Evolutionary conservation across 805 yeast genomes (phyloP), one percentile per base, ranked within the genome.

Genomic region (Kodamaea jinghongensis): DNA sequence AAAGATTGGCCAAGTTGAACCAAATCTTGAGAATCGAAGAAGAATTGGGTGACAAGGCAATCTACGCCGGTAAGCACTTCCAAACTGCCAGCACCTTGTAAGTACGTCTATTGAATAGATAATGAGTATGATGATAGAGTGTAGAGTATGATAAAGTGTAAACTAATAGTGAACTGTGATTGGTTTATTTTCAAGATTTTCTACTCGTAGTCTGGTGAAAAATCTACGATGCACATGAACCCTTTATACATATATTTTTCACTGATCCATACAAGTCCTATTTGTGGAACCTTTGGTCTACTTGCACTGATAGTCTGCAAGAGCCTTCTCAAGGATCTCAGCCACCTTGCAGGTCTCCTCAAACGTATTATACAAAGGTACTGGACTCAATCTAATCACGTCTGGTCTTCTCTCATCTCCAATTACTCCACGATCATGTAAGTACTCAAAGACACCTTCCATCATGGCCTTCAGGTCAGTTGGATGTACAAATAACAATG

Each of bases 1-100:
- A 91, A 81, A 91, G 99, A 84, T 84, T 93, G 73, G 98, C 98
- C 70, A 91, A 91, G 79, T 83, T 85, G 72, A 91, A 91, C 90
- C 96, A 91, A 81, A 83, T 91, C 72, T 81, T 91, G 71, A 87
- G 98, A 78, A 91, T 91, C 63, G 98, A 93, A 81, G 96, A 91
- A 79, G 95, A 86, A 78, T 85, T 91, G 66, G 98, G 97, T 67
- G 90, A 80, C 84, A 88, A 89, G 81, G 97, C 97, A 53, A 63
- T 90, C 70, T 91, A 79, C 78, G 96, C 98, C 52, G 97, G 98
- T 70, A 78, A 76, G 63, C 73, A 86, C 71, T 90, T 91, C 91
- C 93, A 84, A 78, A 54, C 43, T 41, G 57, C 73, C 50, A 50
- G 60, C 42, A 59, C 68, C 51, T 64, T 67, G 57, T 67, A 67